Base-by-base conservation (phyloP, 139 green algal species). In the Protoeuglena noctilucae region DNA sequence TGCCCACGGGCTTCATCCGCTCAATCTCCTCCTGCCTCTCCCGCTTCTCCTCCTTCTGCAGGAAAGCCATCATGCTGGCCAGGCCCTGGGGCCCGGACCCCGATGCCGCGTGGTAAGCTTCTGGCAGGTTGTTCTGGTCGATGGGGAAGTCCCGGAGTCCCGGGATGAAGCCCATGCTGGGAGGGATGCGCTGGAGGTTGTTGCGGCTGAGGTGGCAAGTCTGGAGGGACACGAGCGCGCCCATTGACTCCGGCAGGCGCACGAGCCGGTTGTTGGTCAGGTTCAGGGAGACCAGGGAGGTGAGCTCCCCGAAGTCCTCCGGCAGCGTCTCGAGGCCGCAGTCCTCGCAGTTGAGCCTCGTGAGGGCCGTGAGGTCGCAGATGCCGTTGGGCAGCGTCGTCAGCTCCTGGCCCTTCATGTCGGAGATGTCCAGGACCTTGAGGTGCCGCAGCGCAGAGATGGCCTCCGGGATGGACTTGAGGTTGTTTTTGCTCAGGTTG, bases 31-130 rank as follows among this genome's bases (percentile, higher is more conserved):
- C 77, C 56, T 81, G 66, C 29, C 70, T 54, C 62, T 86, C 74
- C 0, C 80, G 60, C 72, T 93, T 80, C 59, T 88, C 77, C 69
- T 93, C 82, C 41, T 93, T 79, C 17, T 78, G 61, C 54, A 94
- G 61, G 60, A 89, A 91, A 2, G 72, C 65, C 39, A 93, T 60
- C 54, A 93, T 77, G 43, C 60, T 60, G 31, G 72, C 76, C 53
- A 94, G 51, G 3, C 80, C 82, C 58, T 88, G 74, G 49, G 89
- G 34, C 9, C 12, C 9, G 34, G 34, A 7, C 34, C 12, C 34
- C 34, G 12, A 12, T 7, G 34, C 34, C 9, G 9, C 9, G 28
- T 40, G 29, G 54, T 72, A 82, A 24, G 63, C 57, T 54, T 85
- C 76, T 28, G 82, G 72, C 56, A 93, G 66, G 53, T 72, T 71